phyloP scores from a whole-genome alignment of 176 grass and related monocot species.

The Chloris gayana region DNA sequence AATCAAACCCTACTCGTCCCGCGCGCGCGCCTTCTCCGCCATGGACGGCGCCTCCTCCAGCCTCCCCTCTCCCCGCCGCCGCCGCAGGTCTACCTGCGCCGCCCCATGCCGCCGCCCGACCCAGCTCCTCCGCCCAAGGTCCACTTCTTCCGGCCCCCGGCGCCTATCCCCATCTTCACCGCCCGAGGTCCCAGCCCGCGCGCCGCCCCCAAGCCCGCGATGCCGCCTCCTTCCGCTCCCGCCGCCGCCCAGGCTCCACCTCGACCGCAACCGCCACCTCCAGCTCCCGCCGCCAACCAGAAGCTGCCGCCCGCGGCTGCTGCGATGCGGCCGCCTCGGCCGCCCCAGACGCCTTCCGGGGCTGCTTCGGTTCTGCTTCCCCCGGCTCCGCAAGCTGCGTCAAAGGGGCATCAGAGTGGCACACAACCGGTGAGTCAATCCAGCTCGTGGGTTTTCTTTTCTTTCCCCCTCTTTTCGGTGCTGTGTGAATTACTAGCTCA shows the following conservation, averaged over 20 bases:
- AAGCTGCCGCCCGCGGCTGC: neutral
- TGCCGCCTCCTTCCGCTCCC: conserved; percentile 26
- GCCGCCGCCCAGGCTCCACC: neutral
- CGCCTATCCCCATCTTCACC: conserved; percentile 42
- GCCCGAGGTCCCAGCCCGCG: conserved; percentile 16
- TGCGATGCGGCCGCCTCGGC: neutral
- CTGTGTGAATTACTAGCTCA: neutral
- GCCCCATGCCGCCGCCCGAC: conserved; percentile 39
- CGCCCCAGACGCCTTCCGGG: neutral
- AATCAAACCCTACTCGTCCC: conserved; percentile 13
- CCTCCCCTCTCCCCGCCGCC: conserved; percentile 18
- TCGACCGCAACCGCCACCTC: neutral
- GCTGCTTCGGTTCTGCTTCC: neutral
- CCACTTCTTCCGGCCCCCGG: conserved; percentile 33
- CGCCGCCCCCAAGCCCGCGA: conserved; percentile 7
- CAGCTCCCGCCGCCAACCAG: neutral
- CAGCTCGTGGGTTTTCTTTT: neutral
- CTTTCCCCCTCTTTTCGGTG: neutral
- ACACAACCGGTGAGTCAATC: conserved; percentile 30
- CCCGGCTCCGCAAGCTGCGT: neutral
- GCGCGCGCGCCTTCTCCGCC: neutral
- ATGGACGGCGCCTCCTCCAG: conserved; percentile 55
- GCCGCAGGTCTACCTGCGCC: conserved; percentile 48
- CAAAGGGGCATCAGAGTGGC: neutral
- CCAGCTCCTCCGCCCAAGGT: conserved; percentile 30